Evolutionary conservation across 202 grass and related monocot genomes (phyloP), one percentile per base, ranked within the genome.

Genomic region (Panicum virgatum): DNA sequence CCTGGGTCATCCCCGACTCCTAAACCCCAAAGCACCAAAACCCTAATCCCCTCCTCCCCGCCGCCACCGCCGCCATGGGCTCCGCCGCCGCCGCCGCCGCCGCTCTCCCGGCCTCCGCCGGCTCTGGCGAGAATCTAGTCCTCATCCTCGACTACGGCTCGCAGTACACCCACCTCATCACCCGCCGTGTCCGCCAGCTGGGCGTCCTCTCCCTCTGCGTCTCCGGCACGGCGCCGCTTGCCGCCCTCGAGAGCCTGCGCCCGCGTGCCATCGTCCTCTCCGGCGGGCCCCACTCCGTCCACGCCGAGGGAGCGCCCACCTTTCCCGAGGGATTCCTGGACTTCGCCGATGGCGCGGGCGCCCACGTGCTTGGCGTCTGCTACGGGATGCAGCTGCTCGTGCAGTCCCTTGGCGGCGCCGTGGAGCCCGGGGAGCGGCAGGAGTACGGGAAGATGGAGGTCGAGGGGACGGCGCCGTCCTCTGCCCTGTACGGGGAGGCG

Each of bases 91-190:
- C 73, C 15, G 46, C 58, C 68, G 86, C 65, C 62, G 63, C 73
- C 20, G 1, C 72, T 2, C 79, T 72, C 12, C 73, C 77, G 6
- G 59, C 38, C 15, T 79, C 86, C 19, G 82, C 70, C 30, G 71
- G 80, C 11, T 9, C 84, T 6, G 63, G 88, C 16, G 56, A 89
- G 64, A 97, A 97, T 88, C 78, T 94, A 30, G 84, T 94, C 39
- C 89, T 97, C 47, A 94, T 97, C 66, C 94, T 97, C 9, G 94
- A 94, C 77, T 97, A 70, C 25, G 89, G 91, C 20, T 97, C 94
- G 13, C 91, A 94, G 89, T 94, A 97, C 91, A 97, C 94, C 11
- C 94, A 97, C 80, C 91, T 97, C 54, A 97, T 97, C 80, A 94
- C 94, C 75, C 91, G 94, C 44, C 82, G 89, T 61, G 93, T 97